Conservation (phyloP, 805 yeast species). For the Ogataea pini region DNA sequence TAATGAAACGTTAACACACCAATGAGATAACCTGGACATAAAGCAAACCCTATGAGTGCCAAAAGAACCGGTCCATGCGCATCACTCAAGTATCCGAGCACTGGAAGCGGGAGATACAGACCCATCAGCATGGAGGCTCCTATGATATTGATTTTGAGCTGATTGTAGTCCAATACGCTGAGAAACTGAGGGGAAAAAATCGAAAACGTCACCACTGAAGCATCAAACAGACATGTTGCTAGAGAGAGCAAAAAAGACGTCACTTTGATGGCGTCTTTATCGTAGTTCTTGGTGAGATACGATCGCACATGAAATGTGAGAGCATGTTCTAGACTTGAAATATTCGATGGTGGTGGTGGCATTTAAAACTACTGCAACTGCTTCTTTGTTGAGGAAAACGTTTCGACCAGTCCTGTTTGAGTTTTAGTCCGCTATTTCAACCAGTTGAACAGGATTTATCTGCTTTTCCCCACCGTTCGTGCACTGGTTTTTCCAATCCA, state of each 20-base stretch:
- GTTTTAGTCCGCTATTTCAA: too few relatives aligned
- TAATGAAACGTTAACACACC: conserved; percentile 42
- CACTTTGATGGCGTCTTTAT: conserved; percentile 43
- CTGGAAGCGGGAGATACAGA: conserved; percentile 80
- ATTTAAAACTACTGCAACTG: too few relatives aligned
- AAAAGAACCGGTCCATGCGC: conserved; percentile 79
- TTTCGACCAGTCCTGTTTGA: too few relatives aligned
- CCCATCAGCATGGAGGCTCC: conserved; percentile 78
- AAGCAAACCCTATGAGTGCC: conserved; percentile 57
- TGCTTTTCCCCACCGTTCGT: too few relatives aligned
- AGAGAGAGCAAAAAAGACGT: conserved; percentile 60
- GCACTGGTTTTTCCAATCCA: too few relatives aligned
- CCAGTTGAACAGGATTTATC: too few relatives aligned
- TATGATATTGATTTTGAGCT: conserved; percentile 65
- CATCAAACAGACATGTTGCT: conserved; percentile 70
- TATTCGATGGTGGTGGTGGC: conserved; percentile 20
- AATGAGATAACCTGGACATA: conserved; percentile 69
- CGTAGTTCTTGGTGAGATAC: conserved; percentile 43
- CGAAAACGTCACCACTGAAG: conserved; percentile 81
- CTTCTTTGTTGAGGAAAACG: too few relatives aligned
- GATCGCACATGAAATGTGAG: conserved; percentile 48
- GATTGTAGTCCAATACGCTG: conserved; percentile 56
- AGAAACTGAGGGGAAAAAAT: conserved; percentile 74
- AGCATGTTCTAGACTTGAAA: conserved; percentile 38
- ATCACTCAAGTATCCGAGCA: conserved; percentile 80